Evolutionary conservation across 805 yeast species (phyloP), one percentile per base, ranked within the genome.

Genomic region (Myxozyma vanderwaltii): DNA sequence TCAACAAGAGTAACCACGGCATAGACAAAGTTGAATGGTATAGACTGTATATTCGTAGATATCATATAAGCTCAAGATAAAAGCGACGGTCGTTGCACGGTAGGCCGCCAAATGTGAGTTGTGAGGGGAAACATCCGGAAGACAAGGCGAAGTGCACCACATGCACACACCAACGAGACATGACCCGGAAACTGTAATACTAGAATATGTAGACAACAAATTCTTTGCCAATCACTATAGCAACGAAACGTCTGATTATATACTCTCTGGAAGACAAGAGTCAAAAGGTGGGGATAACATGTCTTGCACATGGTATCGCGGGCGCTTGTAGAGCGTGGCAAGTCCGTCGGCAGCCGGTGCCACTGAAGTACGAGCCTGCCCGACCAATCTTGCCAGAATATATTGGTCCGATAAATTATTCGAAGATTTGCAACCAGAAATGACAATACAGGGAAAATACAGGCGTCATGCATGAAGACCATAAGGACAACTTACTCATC

Each of bases 401-500:
- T 29, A 29, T n/a, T n/a, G n/a, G 21, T 21, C 43, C 21, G 8
- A 8, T 19, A 10, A n/a, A 38, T 8, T 17, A 7, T 10, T 6
- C 33, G n/a, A n/a, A n/a, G 10, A 29, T 29, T 7, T 29, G 10
- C 33, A 29, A 29, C 33, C 33, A 29, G 6, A 7, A 13, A 38
- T 8, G n/a, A 38, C 17, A 8, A 17, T 7, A 8, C n/a, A 38
- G n/a, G n/a, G 21, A 38, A 17, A 38, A 38, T 15, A 17, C n/a
- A 38, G 7, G 41, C 21, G 41, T 7, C 21, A 38, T 41, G 29
- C 8, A 21, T 38, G 2, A 38, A 38, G 21, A n/a, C 43, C 19
- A 19, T n/a, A n/a, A n/a, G 21, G 4, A 21, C 4, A 17, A 70
- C 72, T 60, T 63, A 69, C 73, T 92, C 99, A 72, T 92, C 98